Evolutionary conservation across 352 stramenopile genomes (phyloP).

Genomic region (Phytophthora constricta): DNA sequence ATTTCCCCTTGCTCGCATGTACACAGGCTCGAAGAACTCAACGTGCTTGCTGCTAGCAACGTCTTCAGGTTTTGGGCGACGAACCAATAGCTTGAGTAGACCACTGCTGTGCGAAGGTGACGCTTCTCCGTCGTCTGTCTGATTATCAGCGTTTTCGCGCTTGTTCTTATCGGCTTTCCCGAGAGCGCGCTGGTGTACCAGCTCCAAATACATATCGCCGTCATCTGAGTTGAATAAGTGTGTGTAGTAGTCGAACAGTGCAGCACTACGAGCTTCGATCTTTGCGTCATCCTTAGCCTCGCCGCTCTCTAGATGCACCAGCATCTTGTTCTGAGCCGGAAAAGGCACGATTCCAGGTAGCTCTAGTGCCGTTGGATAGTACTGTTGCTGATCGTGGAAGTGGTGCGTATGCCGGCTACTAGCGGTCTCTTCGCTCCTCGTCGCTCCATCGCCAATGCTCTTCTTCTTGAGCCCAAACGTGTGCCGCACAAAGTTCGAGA

Average conservation of each 20-base stretch:
- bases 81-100: conserved; percentile 48
- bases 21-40: conserved; percentile 65
- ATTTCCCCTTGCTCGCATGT: conserved; percentile 41
- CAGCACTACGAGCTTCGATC: conserved; percentile 43
- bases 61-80: conserved; percentile 23
- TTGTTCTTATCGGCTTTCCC: conserved; percentile 38
- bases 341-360: conserved; percentile 48
- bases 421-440: conserved; percentile 1
- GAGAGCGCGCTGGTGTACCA: conserved; percentile 43
- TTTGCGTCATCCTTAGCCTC: conserved; percentile 65
- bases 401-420: conserved; percentile 27
- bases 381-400: conserved; percentile 8
- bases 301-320: conserved; percentile 55
- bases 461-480: conserved; percentile 40
- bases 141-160: conserved; percentile 13
- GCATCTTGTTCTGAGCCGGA: conserved; percentile 48
- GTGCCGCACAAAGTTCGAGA: conserved; percentile 37
- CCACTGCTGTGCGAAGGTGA: conserved; percentile 20
- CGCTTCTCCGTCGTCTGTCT: conserved; percentile 15
- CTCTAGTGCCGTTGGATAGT: conserved; percentile 18
- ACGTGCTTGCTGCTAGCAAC: conserved; percentile 42
- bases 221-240: conserved; percentile 72
- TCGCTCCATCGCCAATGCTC: not conserved
- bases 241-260: conserved; percentile 74
- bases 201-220: conserved; percentile 57